Evolutionary conservation across 2,329 filamentous ascomycete species (phyloP), one percentile per base, ranked within the genome.

Genomic region (Paecilomyces formosus): DNA sequence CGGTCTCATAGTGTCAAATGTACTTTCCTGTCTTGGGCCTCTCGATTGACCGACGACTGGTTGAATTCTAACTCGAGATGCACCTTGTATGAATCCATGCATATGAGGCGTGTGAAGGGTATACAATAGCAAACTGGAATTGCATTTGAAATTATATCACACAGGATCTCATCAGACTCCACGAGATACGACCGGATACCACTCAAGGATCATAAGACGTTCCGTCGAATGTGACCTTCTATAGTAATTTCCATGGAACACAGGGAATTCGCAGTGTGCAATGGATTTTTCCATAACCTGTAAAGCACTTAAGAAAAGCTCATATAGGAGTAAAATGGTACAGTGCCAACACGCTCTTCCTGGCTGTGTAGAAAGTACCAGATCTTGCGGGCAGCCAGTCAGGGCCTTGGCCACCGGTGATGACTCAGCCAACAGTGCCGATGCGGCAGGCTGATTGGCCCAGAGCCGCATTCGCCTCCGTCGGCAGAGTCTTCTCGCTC

Each of bases 321-420:
- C 3, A 52, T 52, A 15, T 2, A 15, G 8, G 22, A 30, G n/a
- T n/a, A n/a, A n/a, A n/a, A n/a, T n/a, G n/a, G n/a, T 35, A 45
- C 26, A 28, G 39, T 26, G 24, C 24, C 24, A 26, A 26, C 24
- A 26, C 6, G 24, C n/a, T n/a, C n/a, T n/a, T n/a, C n/a, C n/a
- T n/a, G n/a, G n/a, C 24, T 30, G 31, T 49, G 54, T 55, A 49
- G 50, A 52, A 52, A 28, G 26, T 52, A 28, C 50, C 21, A 52
- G 50, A 52, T 52, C n/a, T 28, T 15, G 24, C 24, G 13, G n/a
- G 49, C 13, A 30, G 52, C 60, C 60, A 62, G 57, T 62, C 55
- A 62, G 1, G 15, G 31, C 35, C 28, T 60, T 62, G 54, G 60
- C 60, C 60, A 62, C 60, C 52, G 2, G 21, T 50, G 60, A 58